Conservation (phyloP, 164 flowering plant genomes). For the Umbellularia californica region DNA sequence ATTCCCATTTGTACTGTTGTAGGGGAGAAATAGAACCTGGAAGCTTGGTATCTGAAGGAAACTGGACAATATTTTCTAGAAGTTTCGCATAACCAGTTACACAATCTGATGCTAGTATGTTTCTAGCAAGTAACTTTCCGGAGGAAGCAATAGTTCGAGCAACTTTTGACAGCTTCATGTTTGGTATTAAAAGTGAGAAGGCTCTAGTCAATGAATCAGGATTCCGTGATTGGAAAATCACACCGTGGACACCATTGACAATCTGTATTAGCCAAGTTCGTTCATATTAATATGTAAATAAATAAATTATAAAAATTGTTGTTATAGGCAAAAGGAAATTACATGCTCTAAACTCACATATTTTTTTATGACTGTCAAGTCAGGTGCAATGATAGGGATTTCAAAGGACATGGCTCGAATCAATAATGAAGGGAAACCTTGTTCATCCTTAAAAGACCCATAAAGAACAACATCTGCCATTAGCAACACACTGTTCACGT, state of each 20-base stretch:
- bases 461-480: conserved; percentile 89
- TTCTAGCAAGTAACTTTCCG: conserved; percentile 71
- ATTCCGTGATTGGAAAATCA: conserved; percentile 50
- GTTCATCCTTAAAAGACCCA: conserved; percentile 81
- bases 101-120: conserved; percentile 80
- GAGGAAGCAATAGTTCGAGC: conserved; percentile 59
- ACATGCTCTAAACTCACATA: conserved; percentile 48
- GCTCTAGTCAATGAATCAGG: conserved; percentile 61
- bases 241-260: conserved; percentile 71
- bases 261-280: conserved; percentile 41
- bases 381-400: conserved; percentile 75
- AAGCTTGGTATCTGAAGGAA: conserved; percentile 75
- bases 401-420: conserved; percentile 85
- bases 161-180: conserved; percentile 64
- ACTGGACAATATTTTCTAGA: conserved; percentile 60
- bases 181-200: conserved; percentile 61
- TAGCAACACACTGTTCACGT: conserved; percentile 57
- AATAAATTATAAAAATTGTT: neutral
- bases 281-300: conserved; percentile 1
- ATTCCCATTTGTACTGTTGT: conserved; percentile 63
- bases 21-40: conserved; percentile 52
- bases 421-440: conserved; percentile 82
- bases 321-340: neutral
- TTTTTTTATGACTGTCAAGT: conserved; percentile 61
- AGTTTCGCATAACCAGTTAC: conserved; percentile 66